Conservation (phyloP, 2,329 filamentous ascomycete genomes). For the Venturia oleaginea region DNA sequence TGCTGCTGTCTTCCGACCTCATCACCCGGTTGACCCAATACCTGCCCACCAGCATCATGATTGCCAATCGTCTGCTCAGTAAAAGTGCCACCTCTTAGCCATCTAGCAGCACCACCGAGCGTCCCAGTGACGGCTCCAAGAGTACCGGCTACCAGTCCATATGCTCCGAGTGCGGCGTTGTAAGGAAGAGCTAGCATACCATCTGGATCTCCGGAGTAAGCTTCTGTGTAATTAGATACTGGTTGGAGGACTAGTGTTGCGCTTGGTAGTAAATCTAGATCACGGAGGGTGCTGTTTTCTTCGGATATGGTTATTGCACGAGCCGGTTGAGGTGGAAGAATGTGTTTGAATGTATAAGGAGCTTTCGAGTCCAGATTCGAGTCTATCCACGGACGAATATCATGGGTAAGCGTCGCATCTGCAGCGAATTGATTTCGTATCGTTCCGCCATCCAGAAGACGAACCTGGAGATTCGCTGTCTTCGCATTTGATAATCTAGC, state of each 20-base stretch:
- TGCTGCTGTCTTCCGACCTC: conserved; percentile 16
- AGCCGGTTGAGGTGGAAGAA: conserved; percentile 70
- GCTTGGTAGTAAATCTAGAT: conserved; percentile 66
- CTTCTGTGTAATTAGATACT: conserved; percentile 50
- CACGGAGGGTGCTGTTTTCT: conserved; percentile 57
- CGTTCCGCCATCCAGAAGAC: conserved; percentile 75
- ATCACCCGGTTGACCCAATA: conserved; percentile 9
- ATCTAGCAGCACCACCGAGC: conserved; percentile 23
- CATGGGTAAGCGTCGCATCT: conserved; percentile 48
- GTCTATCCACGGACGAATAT: conserved; percentile 74
- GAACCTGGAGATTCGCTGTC: conserved; percentile 53
- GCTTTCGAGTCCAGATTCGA: conserved; percentile 36
- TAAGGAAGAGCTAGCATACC: conserved; percentile 22
- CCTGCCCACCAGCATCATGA: conserved; percentile 10
- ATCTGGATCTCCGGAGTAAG: conserved; percentile 37
- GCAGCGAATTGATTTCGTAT: conserved; percentile 65
- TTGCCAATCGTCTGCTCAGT: conserved; percentile 15
- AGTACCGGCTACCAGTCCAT: conserved; percentile 22
- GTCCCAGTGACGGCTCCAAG: conserved; percentile 27
- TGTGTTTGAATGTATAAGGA: conserved; percentile 77
- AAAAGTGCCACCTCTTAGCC: conserved; percentile 22
- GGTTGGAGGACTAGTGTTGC: conserved; percentile 78
- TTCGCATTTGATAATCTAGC: conserved; percentile 18
- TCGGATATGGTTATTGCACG: conserved; percentile 65
- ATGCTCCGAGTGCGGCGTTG: conserved; percentile 21